Percentiles rank a stretch among this genome's conserved stretches.
phyloP scores from a whole-genome alignment of 805 yeast species.

The Grigorovia humatica region DNA sequence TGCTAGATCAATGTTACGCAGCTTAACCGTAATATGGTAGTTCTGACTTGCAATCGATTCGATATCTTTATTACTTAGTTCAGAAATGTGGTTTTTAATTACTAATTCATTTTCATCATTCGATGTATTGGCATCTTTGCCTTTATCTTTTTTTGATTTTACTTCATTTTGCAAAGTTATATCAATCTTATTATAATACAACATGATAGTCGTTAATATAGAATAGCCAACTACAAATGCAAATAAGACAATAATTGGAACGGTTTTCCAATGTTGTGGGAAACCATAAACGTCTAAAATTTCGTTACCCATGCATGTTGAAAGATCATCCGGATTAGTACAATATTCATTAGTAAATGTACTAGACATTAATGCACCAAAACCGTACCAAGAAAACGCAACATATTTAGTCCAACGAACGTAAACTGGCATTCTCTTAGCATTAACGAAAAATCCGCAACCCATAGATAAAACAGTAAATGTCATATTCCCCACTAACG shows the following conservation, averaged over 20 bases:
- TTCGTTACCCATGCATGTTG: slow-evolving; percentile 34
- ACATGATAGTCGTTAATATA: slow-evolving; percentile 36
- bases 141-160: slow-evolving; percentile 10
- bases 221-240: slow-evolving; percentile 52
- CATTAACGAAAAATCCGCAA: slow-evolving; percentile 72
- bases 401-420: slow-evolving; percentile 77
- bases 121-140: background rate
- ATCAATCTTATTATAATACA: slow-evolving; percentile 37
- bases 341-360: slow-evolving; percentile 54
- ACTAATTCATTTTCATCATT: background rate
- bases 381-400: slow-evolving; percentile 69
- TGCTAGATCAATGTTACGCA: slow-evolving; percentile 9
- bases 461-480: slow-evolving; percentile 69
- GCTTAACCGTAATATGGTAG: slow-evolving; percentile 8
- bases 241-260: slow-evolving; percentile 51
- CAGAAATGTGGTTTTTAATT: background rate
- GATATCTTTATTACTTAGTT: slow-evolving; percentile 9
- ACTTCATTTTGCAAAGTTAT: slow-evolving; percentile 19
- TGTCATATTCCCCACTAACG: slow-evolving; percentile 49
- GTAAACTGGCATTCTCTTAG: slow-evolving; percentile 67
- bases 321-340: slow-evolving; percentile 33
- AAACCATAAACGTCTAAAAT: slow-evolving; percentile 51
- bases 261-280: slow-evolving; percentile 50
- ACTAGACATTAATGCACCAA: slow-evolving; percentile 57
- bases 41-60: slow-evolving; percentile 2